These are phyloP conservation scores for Vishniacozyma victoriae DNA, from an alignment of 768 basidiomycete genomes.

Conservation along the genomic window DNA sequence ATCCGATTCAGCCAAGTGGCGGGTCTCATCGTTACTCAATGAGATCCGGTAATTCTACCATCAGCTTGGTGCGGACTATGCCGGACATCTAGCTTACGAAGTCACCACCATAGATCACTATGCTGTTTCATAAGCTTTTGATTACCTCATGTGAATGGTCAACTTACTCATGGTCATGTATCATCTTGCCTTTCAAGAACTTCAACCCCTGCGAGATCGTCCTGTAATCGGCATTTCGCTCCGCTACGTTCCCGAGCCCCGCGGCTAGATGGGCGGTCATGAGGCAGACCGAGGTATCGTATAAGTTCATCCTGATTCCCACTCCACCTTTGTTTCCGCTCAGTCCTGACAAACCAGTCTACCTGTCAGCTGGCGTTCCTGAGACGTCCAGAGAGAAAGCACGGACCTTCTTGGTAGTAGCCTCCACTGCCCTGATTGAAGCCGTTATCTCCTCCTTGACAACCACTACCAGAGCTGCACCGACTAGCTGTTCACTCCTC, in stretches of 20 bases:
- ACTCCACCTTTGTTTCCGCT: conserved; percentile 82
- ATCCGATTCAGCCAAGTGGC: conserved; percentile 59
- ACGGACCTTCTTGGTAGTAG: conserved; percentile 82
- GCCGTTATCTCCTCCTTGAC: conserved; percentile 70
- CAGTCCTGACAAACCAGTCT: conserved; percentile 64
- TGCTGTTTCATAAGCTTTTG: conserved; percentile 52
- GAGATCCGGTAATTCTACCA: conserved; percentile 78
- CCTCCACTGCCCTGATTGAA: conserved; percentile 87
- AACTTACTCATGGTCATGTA: conserved; percentile 83
- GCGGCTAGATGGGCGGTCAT: conserved; percentile 93
- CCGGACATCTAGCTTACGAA: conserved; percentile 47
- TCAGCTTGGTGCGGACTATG: not conserved
- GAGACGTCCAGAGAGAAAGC: not conserved
- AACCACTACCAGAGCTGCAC: conserved; percentile 81
- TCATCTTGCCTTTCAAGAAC: conserved; percentile 83
- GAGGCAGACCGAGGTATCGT: conserved; percentile 90
- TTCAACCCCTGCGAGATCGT: conserved; percentile 79
- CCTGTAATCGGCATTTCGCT: conserved; percentile 83
- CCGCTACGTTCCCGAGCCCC: conserved; percentile 82
- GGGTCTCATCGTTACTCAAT: conserved; percentile 72
- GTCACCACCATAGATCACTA: conserved; percentile 89
- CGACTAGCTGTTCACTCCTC: conserved; percentile 90
- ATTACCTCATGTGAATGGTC: not conserved
- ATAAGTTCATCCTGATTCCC: conserved; percentile 82
- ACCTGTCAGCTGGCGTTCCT: not conserved